These are phyloP conservation scores for Boletus reticulatus DNA, from an alignment of 768 basidiomycete species.

Conservation along the genomic window DNA sequence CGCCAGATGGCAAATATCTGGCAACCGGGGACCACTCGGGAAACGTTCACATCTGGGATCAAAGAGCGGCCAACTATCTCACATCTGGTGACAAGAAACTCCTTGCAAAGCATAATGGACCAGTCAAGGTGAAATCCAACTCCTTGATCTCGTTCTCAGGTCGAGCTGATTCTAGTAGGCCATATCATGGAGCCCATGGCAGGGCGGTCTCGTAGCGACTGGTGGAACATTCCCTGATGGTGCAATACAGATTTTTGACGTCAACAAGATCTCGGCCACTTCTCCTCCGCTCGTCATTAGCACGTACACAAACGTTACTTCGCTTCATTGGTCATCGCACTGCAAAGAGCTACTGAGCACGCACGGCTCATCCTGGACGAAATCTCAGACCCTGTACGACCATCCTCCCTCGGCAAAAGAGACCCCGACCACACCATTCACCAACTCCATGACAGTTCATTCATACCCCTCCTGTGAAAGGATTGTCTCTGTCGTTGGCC, in stretches of 20 bases:
- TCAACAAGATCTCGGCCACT: constrained; percentile 39
- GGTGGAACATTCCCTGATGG: constrained; percentile 67
- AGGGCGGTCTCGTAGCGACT: constrained; percentile 61
- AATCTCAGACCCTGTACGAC: constrained; percentile 17
- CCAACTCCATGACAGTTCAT: constrained; percentile 48
- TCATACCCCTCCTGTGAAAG: constrained; percentile 52
- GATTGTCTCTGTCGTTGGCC: constrained; percentile 56
- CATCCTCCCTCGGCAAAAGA: constrained; percentile 22
- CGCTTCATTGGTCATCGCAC: constrained; percentile 68
- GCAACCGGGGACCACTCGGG: constrained; percentile 42
- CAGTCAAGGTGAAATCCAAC: constrained; percentile 38
- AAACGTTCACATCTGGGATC: constrained; percentile 44
- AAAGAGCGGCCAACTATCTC: constrained; percentile 33
- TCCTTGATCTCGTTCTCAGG: not conserved
- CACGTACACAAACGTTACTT: constrained; percentile 53
- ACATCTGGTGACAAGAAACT: constrained; percentile 33
- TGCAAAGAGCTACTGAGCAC: constrained; percentile 85
- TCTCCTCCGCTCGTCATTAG: constrained; percentile 46
- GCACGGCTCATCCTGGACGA: constrained; percentile 46
- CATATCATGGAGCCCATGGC: constrained; percentile 75
- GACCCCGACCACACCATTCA: constrained; percentile 25
- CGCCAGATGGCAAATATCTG: constrained; percentile 38
- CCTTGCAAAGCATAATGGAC: constrained; percentile 42
- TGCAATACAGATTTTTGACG: constrained; percentile 51
- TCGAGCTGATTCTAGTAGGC: constrained; percentile 41